These are phyloP conservation scores for Dactylellina leptospora DNA, from an alignment of 2,329 filamentous ascomycete genomes.

Conservation along the genomic window DNA sequence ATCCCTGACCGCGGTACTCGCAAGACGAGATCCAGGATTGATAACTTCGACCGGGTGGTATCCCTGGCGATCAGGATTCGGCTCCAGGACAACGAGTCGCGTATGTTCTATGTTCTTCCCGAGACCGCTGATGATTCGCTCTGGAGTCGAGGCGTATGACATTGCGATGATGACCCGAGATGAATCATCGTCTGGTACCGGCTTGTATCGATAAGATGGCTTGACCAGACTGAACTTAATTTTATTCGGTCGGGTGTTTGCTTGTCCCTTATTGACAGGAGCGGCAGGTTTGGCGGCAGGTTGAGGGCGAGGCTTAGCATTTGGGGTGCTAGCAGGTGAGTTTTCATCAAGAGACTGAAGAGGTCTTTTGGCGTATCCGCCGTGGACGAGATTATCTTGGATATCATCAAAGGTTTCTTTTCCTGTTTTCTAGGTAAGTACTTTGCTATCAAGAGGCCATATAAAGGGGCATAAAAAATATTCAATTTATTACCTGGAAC, in stretches of 20 bases:
- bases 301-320: too few species aligned
- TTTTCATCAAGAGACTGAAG: too few species aligned
- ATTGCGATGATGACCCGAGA: not conserved
- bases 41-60: slow-evolving; percentile 9
- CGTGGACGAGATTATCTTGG: not conserved
- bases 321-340: not conserved
- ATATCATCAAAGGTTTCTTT: slow-evolving; percentile 1
- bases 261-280: not conserved
- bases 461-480: not conserved
- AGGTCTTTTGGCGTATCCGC: not conserved
- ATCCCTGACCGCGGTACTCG: not conserved
- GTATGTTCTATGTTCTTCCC: slow-evolving; percentile 23
- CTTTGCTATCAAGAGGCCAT: not conserved
- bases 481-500: not conserved
- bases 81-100: slow-evolving; percentile 11
- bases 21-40: slow-evolving; percentile 23
- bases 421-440: not conserved
- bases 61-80: not conserved
- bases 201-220: slow-evolving; percentile 4
- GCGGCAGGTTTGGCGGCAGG: not conserved
- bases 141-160: not conserved
- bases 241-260: too few species aligned
- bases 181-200: not conserved
- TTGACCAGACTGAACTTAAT: slow-evolving; percentile 12
- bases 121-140: not conserved